phyloP scores from a whole-genome alignment of 1,139 yeast genomes.

The Saccharomyces hybrid region DNA sequence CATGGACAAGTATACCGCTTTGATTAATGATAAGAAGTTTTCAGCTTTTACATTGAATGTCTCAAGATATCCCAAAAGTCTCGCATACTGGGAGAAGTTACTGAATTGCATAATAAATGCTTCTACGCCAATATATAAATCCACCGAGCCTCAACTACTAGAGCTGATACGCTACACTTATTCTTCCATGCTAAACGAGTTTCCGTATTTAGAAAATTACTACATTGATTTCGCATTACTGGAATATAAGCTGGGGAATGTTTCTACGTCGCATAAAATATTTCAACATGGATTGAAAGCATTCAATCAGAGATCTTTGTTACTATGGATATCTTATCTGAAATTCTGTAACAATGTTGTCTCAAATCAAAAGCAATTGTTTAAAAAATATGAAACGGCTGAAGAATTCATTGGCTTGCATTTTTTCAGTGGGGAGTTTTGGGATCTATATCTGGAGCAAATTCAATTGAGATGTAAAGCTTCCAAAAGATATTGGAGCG shows the following conservation, averaged over 20 bases:
- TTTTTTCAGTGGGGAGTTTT: constrained; percentile 66
- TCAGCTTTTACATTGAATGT: constrained; percentile 21
- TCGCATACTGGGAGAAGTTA: constrained; percentile 29
- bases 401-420: constrained; percentile 60
- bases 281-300: constrained; percentile 47
- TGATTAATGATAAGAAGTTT: constrained; percentile 20
- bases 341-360: constrained; percentile 44
- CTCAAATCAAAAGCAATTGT: constrained; percentile 29
- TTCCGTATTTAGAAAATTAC: constrained; percentile 67
- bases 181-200: constrained; percentile 49
- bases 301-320: constrained; percentile 39
- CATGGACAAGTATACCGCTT: constrained; percentile 18
- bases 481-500: constrained; percentile 37
- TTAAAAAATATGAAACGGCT: constrained; percentile 54
- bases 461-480: constrained; percentile 35
- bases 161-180: constrained; percentile 39
- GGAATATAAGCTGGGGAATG: constrained; percentile 55
- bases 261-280: constrained; percentile 42
- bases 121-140: constrained; percentile 24
- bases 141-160: constrained; percentile 15
- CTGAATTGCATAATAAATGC: constrained; percentile 21
- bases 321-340: constrained; percentile 72
- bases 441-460: constrained; percentile 63
- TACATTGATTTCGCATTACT: constrained; percentile 71
- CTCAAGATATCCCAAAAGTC: constrained; percentile 22